phyloP scores from a whole-genome alignment of 2,329 filamentous ascomycete species.

The Fonsecaea monophora region DNA sequence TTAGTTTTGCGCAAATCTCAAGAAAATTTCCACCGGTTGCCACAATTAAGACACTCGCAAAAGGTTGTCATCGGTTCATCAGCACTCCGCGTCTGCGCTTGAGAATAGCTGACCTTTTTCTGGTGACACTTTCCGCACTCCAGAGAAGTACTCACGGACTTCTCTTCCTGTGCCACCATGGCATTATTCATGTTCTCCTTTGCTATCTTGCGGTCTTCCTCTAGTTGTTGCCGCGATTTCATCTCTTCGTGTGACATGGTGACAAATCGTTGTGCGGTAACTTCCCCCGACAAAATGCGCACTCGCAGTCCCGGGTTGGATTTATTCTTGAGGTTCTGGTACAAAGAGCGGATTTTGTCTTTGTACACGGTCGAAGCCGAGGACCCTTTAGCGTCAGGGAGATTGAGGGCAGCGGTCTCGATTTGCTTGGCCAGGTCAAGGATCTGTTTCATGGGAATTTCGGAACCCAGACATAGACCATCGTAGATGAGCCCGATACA shows the following conservation, averaged over 20 bases:
- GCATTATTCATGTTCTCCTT: constrained; percentile 97
- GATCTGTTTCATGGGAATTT: constrained; percentile 66
- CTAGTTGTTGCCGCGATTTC: constrained; percentile 81
- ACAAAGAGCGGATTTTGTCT: constrained; percentile 88
- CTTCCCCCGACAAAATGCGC: constrained; percentile 76
- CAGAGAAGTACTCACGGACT: constrained; percentile 85
- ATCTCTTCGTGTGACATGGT: constrained; percentile 89
- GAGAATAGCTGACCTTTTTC: constrained; percentile 93
- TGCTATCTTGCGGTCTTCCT: constrained; percentile 76
- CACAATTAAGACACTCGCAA: constrained; percentile 57
- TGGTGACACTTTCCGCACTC: constrained; percentile 91
- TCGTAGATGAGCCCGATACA: constrained; percentile 94
- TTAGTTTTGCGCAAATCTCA: constrained; percentile 1
- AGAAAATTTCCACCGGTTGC: constrained; percentile 53
- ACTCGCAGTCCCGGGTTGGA: constrained; percentile 78
- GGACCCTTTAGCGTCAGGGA: constrained; percentile 65
- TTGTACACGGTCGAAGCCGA: constrained; percentile 78
- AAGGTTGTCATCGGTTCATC: constrained; percentile 77
- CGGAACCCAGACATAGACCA: constrained; percentile 77
- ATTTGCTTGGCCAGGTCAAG: constrained; percentile 71
- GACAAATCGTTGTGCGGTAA: constrained; percentile 76
- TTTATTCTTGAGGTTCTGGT: constrained; percentile 93
- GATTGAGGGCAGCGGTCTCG: constrained; percentile 73
- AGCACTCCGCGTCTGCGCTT: constrained; percentile 92
- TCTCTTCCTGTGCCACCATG: constrained; percentile 90